Evolutionary conservation across 2,329 filamentous ascomycete species (phyloP).

Genomic region (Blumeria graminis): DNA sequence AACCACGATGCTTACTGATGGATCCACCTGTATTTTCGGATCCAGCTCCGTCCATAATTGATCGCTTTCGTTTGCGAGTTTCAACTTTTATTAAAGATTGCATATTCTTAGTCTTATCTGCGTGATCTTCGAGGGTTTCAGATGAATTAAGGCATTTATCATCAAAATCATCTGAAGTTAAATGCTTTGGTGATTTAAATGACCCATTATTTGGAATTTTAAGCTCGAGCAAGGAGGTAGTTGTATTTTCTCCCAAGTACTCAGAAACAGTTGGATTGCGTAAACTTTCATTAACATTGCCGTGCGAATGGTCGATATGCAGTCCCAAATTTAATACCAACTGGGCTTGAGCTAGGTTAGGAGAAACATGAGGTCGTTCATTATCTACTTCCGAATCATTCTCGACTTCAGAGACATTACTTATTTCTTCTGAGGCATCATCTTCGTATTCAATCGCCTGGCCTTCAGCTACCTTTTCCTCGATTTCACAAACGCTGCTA

Average conservation of each 20-base stretch:
- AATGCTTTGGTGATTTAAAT: slow-evolving; percentile 15
- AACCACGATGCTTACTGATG: slow-evolving; percentile 27
- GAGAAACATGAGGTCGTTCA: slow-evolving; percentile 77
- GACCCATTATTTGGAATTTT: slow-evolving; percentile 15
- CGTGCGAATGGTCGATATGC: slow-evolving; percentile 28
- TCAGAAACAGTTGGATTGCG: slow-evolving; percentile 28
- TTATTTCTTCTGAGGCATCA: slow-evolving; percentile 14
- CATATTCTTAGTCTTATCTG: slow-evolving; percentile 10
- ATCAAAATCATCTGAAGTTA: slow-evolving; percentile 18
- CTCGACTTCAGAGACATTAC: slow-evolving; percentile 26
- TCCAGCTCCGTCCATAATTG: slow-evolving; percentile 12
- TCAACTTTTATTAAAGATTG: slow-evolving; percentile 9
- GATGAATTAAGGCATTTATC: slow-evolving; percentile 11
- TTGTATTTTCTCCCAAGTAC: slow-evolving; percentile 10
- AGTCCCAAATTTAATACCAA: slow-evolving; percentile 34
- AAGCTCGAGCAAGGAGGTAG: background rate
- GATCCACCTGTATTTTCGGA: slow-evolving; percentile 16
- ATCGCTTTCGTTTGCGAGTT: slow-evolving; percentile 18
- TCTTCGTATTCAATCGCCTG: slow-evolving; percentile 10
- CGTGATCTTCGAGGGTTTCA: slow-evolving; percentile 16
- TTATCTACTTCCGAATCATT: slow-evolving; percentile 76
- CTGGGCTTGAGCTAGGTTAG: slow-evolving; percentile 35
- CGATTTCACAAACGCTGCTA: slow-evolving; percentile 81
- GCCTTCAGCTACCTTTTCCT: slow-evolving; percentile 51
- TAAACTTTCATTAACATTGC: slow-evolving; percentile 56